A percentile compares a stretch with the other conserved stretches of the same genome.
Conservation (phyloP, 192 early-diverging fungal genomes). For the Phycomyces nitens region DNA sequence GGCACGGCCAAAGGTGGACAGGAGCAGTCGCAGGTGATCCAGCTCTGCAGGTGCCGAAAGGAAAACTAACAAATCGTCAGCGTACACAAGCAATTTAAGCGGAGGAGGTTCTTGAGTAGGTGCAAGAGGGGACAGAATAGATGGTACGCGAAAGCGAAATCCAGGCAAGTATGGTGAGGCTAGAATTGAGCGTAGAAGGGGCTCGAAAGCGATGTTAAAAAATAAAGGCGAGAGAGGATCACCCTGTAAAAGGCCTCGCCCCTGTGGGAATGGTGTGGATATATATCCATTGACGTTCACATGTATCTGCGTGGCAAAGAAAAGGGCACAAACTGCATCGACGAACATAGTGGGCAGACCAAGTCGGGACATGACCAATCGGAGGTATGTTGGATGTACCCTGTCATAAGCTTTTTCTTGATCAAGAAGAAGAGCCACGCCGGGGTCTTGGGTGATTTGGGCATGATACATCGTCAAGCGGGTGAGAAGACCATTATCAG, state of each 20-base stretch:
- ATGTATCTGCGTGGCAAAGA: background rate
- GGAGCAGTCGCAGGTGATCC: background rate
- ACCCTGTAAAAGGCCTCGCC: background rate
- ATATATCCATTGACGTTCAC: background rate
- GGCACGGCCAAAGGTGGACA: too few species aligned
- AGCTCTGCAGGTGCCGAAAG: background rate
- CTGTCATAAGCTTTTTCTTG: too few species aligned
- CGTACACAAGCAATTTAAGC: background rate
- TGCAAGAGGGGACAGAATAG: too few species aligned
- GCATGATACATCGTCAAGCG: background rate
- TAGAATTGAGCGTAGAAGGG: background rate
- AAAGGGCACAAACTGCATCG: background rate
- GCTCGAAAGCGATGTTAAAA: background rate
- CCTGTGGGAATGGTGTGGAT: background rate
- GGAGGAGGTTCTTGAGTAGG: background rate
- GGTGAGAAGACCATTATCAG: background rate
- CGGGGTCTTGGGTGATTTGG: too few species aligned
- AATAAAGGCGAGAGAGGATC: background rate
- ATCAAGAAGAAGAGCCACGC: too few species aligned
- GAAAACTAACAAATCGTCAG: background rate
- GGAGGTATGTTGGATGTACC: background rate
- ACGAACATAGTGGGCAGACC: background rate
- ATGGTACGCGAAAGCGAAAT: background rate
- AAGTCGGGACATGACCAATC: background rate
- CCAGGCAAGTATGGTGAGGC: background rate